Conservation (phyloP, 371 early-diverging fungal species). For the Rhizomucor miehei region DNA sequence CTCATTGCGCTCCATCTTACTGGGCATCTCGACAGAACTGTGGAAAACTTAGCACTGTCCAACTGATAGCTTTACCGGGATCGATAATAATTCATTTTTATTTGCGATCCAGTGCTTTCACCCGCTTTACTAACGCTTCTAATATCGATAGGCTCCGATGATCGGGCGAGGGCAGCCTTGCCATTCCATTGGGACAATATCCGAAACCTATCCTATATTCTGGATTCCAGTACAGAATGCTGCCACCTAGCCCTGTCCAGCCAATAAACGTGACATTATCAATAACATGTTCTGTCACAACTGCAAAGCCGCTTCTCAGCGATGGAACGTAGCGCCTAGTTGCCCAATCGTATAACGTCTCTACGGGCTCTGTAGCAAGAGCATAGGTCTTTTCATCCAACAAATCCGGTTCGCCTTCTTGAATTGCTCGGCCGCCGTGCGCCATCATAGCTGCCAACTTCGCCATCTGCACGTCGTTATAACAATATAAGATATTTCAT, state of each 20-base stretch:
- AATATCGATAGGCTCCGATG: conserved; percentile 7
- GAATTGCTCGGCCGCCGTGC: conserved; percentile 55
- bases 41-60: too few relatives aligned
- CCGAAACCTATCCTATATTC: conserved; percentile 54
- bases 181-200: conserved; percentile 43
- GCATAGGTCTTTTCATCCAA: conserved; percentile 21
- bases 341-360: conserved; percentile 2
- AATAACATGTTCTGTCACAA: neutral
- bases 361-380: conserved; percentile 16
- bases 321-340: neutral
- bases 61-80: too few relatives aligned
- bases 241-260: conserved; percentile 55
- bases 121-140: neutral
- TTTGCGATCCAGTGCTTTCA: neutral
- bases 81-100: too few relatives aligned
- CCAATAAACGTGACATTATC: conserved; percentile 12
- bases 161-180: conserved; percentile 13
- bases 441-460: conserved; percentile 66
- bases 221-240: conserved; percentile 52
- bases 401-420: conserved; percentile 41
- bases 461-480: conserved; percentile 52
- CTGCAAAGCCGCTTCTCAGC: conserved; percentile 11
- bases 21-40: too few relatives aligned
- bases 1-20: too few relatives aligned
- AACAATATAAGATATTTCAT: neutral